Evolutionary conservation across 2,329 filamentous ascomycete genomes (phyloP).

Genomic region (Pseudogymnoascus sp.): DNA sequence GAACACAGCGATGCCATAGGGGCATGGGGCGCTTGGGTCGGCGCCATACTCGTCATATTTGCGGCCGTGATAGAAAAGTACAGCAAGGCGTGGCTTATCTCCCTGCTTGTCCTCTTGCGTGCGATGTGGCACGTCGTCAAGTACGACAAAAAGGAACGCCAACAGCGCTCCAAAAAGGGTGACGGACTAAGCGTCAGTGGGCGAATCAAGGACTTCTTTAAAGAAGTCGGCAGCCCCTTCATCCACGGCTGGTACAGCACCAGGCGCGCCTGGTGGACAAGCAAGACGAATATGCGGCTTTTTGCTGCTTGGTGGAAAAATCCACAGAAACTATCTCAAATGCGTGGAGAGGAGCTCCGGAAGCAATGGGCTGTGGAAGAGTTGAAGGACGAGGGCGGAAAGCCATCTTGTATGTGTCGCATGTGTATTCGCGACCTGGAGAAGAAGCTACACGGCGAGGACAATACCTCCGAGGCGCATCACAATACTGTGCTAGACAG

Average conservation of each 20-base stretch:
- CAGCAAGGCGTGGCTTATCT: constrained; percentile 2
- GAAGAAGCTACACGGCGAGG: not conserved
- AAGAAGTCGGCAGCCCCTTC: not conserved
- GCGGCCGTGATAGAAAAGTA: constrained; percentile 13
- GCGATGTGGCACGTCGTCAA: not conserved
- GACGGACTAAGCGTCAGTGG: not conserved
- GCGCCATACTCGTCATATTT: constrained; percentile 11
- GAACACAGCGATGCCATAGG: constrained; percentile 15
- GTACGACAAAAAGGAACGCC: not conserved
- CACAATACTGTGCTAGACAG: not conserved
- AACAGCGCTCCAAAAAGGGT: not conserved
- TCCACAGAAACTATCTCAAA: not conserved
- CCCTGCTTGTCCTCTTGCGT: not conserved
- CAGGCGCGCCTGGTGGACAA: not conserved
- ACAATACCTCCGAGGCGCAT: not conserved
- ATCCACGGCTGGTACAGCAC: not conserved
- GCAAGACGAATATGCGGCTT: not conserved
- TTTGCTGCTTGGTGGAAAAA: not conserved
- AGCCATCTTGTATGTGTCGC: not conserved
- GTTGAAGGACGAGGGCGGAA: not conserved
- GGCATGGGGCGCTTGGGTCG: constrained; percentile 16
- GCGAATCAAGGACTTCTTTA: not conserved
- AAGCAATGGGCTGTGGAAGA: not conserved
- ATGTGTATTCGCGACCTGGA: not conserved
- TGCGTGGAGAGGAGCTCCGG: not conserved